Conservation (phyloP, 345 rosid species). For the Boechera stricta region DNA sequence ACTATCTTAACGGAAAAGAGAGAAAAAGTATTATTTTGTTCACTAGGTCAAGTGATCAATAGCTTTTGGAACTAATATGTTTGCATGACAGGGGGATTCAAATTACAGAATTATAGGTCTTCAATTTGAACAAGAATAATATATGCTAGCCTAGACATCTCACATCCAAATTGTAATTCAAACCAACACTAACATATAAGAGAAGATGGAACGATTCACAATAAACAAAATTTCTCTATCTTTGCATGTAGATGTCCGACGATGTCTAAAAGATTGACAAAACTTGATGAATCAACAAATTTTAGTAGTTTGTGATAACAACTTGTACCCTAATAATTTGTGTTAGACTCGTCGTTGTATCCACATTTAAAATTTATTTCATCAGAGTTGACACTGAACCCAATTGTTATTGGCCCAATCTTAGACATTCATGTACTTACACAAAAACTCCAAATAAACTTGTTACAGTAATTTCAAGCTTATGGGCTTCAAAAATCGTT, state of each 20-base stretch:
- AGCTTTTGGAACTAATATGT: background rate
- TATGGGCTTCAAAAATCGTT: too few relatives aligned
- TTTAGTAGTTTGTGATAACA: too few relatives aligned
- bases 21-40: background rate
- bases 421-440: background rate
- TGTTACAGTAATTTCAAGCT: too few relatives aligned
- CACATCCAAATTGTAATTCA: background rate
- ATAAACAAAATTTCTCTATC: background rate
- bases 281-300: too few relatives aligned
- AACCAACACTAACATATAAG: too few relatives aligned
- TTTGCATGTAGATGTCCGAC: background rate
- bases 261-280: background rate
- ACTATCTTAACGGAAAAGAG: background rate
- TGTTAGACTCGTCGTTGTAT: too few relatives aligned
- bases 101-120: background rate
- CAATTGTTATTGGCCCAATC: background rate
- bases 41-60: constrained; percentile 17
- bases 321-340: too few relatives aligned
- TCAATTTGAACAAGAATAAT: background rate
- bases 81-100: constrained; percentile 13
- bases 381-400: background rate
- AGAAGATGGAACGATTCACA: background rate
- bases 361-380: too few relatives aligned
- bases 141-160: background rate
- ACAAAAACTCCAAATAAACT: background rate